Base-by-base conservation (phyloP, 441 rosid genomes). In the Adansonia rubrostipa region DNA sequence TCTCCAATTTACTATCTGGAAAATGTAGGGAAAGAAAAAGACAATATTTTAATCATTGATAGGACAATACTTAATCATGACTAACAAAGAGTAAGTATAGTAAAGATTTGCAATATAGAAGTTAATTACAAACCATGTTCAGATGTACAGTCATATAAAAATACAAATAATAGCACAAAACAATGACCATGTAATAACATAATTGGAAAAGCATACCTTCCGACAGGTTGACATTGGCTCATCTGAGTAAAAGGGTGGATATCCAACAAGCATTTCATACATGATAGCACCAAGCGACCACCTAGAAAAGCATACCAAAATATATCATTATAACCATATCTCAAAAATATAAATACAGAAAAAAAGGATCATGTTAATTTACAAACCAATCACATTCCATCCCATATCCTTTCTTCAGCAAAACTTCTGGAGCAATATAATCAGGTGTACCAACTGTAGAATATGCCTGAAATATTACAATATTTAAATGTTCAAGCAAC, bases 361-460 rank as follows among this genome's bases (percentile, higher is more conserved):
- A 54, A 22, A 74, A 61, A 68, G 75, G 9, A 36, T 3, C 54
- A 71, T 6, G 40, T 71, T 71, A 17, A 81, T 65, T 77, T 65
- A 88, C 96, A 70, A 60, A 95, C 98, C 99, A 95, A 80, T 95
- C 98, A 85, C 99, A 95, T 88, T 95, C 98, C 99, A 95, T 95
- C 77, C 99, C 98, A 56, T 93, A 95, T 82, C 97, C 99, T 86
- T 95, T 93, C 91, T 95, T 95, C 87, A 95, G 79, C 80, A 96
- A 85, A 86, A 96, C 98, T 84, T 96, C 99, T 11, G 98, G 99
- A n/a, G 98, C 99, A 82, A 96, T 96, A 80, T 96, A 95, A 74
- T 95, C 99, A 42, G 99, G 99, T 1, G 99, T 93, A 82, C 99
- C 99, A 85, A 96, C 99, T 57, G 98, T 96, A n/a, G 99, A 96